A percentile compares a stretch with the other conserved stretches of the same genome.
These are phyloP conservation scores for Ustilago nuda DNA, from an alignment of 1,284 basidiomycete species.

Conservation along the genomic window DNA sequence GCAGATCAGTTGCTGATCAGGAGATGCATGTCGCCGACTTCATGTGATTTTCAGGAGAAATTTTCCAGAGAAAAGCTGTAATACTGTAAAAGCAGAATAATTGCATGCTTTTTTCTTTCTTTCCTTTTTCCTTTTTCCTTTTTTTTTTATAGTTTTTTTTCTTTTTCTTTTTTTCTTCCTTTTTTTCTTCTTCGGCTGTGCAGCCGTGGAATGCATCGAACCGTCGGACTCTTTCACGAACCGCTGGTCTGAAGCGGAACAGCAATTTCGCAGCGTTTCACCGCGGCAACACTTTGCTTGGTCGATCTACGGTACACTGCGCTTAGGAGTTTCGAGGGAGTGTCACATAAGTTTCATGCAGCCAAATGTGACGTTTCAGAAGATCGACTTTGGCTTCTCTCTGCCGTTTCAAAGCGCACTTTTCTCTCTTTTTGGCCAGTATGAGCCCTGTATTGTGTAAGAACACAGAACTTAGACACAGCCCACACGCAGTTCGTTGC, in stretches of 20 bases:
- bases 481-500: constrained; percentile 6
- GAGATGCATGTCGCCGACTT: background rate
- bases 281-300: background rate
- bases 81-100: background rate
- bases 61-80: background rate
- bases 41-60: background rate
- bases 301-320: constrained; percentile 2
- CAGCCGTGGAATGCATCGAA: constrained; percentile 2
- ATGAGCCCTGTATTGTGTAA: too few relatives aligned
- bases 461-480: background rate
- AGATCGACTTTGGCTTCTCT: background rate
- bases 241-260: background rate
- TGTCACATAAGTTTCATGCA: constrained; percentile 16
- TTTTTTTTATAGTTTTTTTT: too few relatives aligned
- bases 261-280: background rate
- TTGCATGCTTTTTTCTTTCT: background rate
- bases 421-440: too few relatives aligned
- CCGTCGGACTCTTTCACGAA: constrained; percentile 1
- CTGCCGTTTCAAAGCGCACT: background rate
- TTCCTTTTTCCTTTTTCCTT: too few relatives aligned
- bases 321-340: background rate
- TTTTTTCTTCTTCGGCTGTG: background rate
- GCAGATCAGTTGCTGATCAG: constrained; percentile 4
- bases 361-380: constrained; percentile 14
- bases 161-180: too few relatives aligned